Conservation (phyloP, 345 rosid species). For the Ceriops tagal region DNA sequence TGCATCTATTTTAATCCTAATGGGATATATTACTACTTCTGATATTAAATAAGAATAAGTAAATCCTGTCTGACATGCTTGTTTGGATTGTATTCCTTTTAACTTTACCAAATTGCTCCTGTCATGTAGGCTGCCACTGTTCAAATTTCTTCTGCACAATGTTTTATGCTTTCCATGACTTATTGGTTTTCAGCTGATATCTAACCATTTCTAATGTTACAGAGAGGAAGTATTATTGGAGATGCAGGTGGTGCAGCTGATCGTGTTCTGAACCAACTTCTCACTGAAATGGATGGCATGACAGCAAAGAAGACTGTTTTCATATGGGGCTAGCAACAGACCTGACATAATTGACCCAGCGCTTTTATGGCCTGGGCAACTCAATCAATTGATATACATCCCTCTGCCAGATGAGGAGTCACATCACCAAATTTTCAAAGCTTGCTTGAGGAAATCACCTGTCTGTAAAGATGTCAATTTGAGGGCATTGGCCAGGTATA, state of each 20-base stretch:
- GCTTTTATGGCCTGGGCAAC: constrained; percentile 59
- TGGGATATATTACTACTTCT: too few species aligned
- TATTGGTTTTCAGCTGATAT: neutral
- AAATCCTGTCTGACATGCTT: too few species aligned
- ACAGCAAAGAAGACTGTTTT: constrained; percentile 63
- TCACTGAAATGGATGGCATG: constrained; percentile 79
- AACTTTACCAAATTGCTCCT: too few species aligned
- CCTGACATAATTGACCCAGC: constrained; percentile 57
- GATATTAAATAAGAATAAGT: too few species aligned
- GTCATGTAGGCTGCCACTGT: neutral
- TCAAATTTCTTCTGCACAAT: neutral
- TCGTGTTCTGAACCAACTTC: constrained; percentile 63
- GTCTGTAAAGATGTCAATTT: constrained; percentile 52
- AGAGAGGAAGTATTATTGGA: constrained; percentile 61
- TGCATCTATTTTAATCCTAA: neutral
- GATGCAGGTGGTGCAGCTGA: constrained; percentile 75
- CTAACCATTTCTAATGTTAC: constrained; percentile 10
- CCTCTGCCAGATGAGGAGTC: constrained; percentile 72
- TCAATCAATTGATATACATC: constrained; percentile 64
- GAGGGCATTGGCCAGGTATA: constrained; percentile 55
- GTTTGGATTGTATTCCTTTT: too few species aligned
- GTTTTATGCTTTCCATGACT: neutral
- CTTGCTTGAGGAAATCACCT: constrained; percentile 60
- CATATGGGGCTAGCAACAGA: constrained; percentile 58
- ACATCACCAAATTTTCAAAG: constrained; percentile 50